Base-by-base conservation (phyloP, 2,329 filamentous ascomycete genomes). In the Sarocladiaceae sp. region DNA sequence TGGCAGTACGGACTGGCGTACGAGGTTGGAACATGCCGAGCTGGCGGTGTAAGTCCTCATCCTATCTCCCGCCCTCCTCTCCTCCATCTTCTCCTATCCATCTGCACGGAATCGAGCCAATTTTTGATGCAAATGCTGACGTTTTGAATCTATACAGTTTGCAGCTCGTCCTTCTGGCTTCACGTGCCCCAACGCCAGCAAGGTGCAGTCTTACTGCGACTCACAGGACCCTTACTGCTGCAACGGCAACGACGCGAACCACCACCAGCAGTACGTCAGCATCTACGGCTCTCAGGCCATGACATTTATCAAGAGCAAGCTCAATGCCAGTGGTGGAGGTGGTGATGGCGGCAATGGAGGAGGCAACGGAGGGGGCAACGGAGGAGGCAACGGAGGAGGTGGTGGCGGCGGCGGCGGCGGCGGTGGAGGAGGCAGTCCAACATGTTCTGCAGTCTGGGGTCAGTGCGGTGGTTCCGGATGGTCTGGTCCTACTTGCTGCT, bases 141-240 rank as follows among this genome's bases (percentile, higher is more conserved):
- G 37, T 26, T 21, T 21, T 26, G 16, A 24, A 18, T 43, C 16
- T 7, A 24, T 9, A 34, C 40, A 83, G 78, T 83, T 84, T 48
- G 76, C 77, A 43, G 72, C 78, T 24, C 74, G 80, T 4, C 71
- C 76, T 0, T 54, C 65, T 4, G 76, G 77, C 20, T 83, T 79
- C 59, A 62, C 61, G 34, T 83, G 80, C 63, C 71, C 76, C 9
- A 68, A 60, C 48, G 56, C 61, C 6, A 55, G 51, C 56, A 78
- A 76, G 53, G 76, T 83, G 52, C 66, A 81, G 62, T 78, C 76
- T 4, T 84, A 83, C 67, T 84, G 81, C 58, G 80, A 85, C 52
- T 63, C 72, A 4, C 55, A 73, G 3, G 80, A 84, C 50, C 79
- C 79, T 0, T 83, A 80, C 63, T 84, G 81, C 69, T 84, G 78